phyloP scores from a whole-genome alignment of 148 eudicot species.

The Persicaria maculosa region DNA sequence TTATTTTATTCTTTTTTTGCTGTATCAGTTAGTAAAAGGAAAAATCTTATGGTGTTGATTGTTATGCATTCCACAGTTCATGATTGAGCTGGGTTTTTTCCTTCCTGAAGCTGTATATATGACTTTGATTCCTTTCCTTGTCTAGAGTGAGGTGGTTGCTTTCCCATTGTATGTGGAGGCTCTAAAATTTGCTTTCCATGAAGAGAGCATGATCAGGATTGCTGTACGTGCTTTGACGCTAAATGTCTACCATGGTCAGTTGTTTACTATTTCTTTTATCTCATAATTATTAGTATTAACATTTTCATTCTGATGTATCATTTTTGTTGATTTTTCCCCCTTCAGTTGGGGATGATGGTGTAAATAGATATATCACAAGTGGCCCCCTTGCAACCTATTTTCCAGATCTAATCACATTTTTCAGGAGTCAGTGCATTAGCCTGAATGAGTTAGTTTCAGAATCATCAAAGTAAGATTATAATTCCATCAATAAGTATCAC shows the following conservation, averaged over 20 bases:
- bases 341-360: slow-evolving; percentile 89
- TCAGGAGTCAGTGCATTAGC: slow-evolving; percentile 62
- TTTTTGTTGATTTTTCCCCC: slow-evolving; percentile 13
- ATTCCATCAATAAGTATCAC: slow-evolving; percentile 11
- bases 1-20: neutral
- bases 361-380: slow-evolving; percentile 64
- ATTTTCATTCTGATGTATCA: neutral
- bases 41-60: neutral
- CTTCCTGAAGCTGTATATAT: neutral
- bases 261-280: neutral
- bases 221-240: slow-evolving; percentile 93
- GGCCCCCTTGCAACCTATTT: slow-evolving; percentile 62
- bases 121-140: slow-evolving; percentile 4
- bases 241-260: slow-evolving; percentile 94
- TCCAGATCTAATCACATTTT: slow-evolving; percentile 54
- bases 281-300: neutral
- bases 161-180: slow-evolving; percentile 95
- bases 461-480: slow-evolving; percentile 50
- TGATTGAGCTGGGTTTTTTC: neutral
- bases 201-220: slow-evolving; percentile 89
- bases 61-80: neutral
- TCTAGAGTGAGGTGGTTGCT: slow-evolving; percentile 66
- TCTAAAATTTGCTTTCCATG: slow-evolving; percentile 84
- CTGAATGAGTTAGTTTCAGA: slow-evolving; percentile 50
- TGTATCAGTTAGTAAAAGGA: neutral